Evolutionary conservation across 306 rosid species (phyloP).

Genomic region (Abrus pulchellus): DNA sequence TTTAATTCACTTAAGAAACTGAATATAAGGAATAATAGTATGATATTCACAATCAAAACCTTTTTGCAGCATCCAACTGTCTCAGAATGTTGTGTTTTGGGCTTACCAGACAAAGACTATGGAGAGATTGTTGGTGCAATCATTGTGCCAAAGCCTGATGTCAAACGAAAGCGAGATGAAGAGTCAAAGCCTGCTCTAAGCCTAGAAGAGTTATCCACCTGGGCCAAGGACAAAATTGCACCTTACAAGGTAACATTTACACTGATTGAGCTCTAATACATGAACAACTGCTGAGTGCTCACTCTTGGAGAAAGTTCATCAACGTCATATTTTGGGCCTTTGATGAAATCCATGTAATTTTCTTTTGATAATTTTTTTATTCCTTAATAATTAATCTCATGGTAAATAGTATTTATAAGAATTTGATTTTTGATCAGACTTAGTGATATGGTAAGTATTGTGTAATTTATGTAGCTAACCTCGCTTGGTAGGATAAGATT

Average conservation of each 20-base stretch:
- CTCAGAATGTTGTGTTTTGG: conserved; percentile 90
- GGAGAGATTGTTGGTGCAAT: conserved; percentile 89
- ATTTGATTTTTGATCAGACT: too few species aligned
- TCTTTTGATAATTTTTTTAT: conserved; percentile 32
- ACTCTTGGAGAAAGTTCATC: background rate
- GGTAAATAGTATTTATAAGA: too few species aligned
- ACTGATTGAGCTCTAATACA: background rate
- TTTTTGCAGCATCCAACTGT: conserved; percentile 78
- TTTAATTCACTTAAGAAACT: background rate
- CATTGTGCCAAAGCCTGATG: conserved; percentile 62
- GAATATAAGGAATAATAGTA: background rate
- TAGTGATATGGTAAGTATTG: too few species aligned
- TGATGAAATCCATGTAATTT: conserved; percentile 2
- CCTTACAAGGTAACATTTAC: conserved; percentile 87
- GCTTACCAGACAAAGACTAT: conserved; percentile 82
- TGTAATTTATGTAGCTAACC: too few species aligned
- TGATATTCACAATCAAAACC: conserved; percentile 35
- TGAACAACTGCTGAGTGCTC: background rate
- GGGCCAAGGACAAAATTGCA: conserved; percentile 91
- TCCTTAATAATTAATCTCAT: background rate
- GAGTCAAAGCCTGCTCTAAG: conserved; percentile 66
- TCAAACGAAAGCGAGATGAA: conserved; percentile 59
- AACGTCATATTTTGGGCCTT: background rate
- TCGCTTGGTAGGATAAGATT: too few species aligned
- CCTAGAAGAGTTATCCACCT: conserved; percentile 70